Percentiles rank a stretch among this genome's conserved stretches.
Evolutionary conservation across 441 rosid species (phyloP).

Genomic region (Rhodomyrtus psidioides): DNA sequence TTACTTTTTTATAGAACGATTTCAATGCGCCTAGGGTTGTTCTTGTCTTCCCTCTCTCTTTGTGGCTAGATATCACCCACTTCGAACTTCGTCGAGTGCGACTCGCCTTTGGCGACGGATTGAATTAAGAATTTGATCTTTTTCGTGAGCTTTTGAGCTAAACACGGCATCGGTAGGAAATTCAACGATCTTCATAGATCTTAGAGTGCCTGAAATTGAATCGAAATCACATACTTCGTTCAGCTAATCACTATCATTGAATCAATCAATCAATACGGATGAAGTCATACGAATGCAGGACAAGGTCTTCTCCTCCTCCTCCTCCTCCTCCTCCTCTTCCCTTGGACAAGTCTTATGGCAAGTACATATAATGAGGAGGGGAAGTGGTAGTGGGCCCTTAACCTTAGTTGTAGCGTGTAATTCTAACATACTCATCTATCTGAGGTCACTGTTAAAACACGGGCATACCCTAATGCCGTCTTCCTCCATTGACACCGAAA

Average conservation of each 20-base stretch:
- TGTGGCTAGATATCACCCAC: background rate
- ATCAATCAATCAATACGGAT: background rate
- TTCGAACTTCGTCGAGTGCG: background rate
- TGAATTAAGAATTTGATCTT: background rate
- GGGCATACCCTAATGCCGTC: background rate
- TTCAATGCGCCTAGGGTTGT: background rate
- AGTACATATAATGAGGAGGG: background rate
- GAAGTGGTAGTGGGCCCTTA: background rate
- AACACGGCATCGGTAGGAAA: background rate
- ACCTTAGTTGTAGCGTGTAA: background rate
- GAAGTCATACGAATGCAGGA: background rate
- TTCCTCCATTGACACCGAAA: too few species aligned
- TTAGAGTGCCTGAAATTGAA: background rate
- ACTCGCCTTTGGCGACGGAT: accelerated
- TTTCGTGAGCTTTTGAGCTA: background rate
- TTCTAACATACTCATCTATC: background rate
- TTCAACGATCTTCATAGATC: background rate
- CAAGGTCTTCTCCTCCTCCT: background rate
- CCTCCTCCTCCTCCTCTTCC: background rate
- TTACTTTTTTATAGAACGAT: background rate
- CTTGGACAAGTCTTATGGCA: background rate
- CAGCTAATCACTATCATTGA: accelerated
- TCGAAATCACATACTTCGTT: background rate
- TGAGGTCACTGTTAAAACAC: background rate
- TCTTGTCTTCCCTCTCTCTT: background rate